Percentiles rank a stretch among this genome's conserved stretches.
Conservation (phyloP, 345 rosid genomes). For the Geranium brycei region DNA sequence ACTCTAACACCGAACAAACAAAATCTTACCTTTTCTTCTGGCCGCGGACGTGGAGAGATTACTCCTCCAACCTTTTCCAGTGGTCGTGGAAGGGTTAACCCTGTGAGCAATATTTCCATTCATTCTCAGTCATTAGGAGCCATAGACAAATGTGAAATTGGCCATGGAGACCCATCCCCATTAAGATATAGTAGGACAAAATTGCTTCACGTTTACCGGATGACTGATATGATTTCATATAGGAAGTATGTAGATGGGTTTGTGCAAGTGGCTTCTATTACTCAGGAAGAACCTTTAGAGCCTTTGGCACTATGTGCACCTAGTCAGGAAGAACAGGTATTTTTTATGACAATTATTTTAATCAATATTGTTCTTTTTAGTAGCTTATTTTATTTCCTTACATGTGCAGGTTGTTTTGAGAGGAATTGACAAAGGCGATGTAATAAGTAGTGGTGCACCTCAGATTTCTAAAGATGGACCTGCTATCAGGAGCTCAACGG, state of each 20-base stretch:
- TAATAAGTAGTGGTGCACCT: constrained; percentile 70
- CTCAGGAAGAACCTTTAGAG: constrained; percentile 51
- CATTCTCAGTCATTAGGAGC: constrained; percentile 36
- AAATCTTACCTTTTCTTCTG: constrained; percentile 37
- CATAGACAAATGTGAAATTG: constrained; percentile 43
- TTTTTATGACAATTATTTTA: constrained; percentile 6
- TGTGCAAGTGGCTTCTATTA: constrained; percentile 56
- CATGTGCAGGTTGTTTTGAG: constrained; percentile 59
- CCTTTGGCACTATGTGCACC: constrained; percentile 74
- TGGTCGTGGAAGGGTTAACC: constrained; percentile 51
- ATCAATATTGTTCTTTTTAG: constrained; percentile 10
- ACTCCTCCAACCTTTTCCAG: constrained; percentile 32
- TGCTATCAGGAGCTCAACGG: constrained; percentile 33
- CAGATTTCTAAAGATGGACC: constrained; percentile 62
- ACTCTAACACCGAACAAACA: constrained; percentile 49
- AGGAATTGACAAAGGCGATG: constrained; percentile 74
- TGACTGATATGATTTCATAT: constrained; percentile 35
- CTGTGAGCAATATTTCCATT: constrained; percentile 23
- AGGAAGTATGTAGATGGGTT: constrained; percentile 36
- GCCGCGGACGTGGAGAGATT: constrained; percentile 62
- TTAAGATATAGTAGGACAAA: constrained; percentile 67
- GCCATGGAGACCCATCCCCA: constrained; percentile 31
- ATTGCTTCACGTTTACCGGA: constrained; percentile 61
- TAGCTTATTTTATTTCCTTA: constrained; percentile 12
- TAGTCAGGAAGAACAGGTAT: constrained; percentile 73